Evolutionary conservation across 768 basidiomycete genomes (phyloP).

Genomic region (Baorangia bicolor): DNA sequence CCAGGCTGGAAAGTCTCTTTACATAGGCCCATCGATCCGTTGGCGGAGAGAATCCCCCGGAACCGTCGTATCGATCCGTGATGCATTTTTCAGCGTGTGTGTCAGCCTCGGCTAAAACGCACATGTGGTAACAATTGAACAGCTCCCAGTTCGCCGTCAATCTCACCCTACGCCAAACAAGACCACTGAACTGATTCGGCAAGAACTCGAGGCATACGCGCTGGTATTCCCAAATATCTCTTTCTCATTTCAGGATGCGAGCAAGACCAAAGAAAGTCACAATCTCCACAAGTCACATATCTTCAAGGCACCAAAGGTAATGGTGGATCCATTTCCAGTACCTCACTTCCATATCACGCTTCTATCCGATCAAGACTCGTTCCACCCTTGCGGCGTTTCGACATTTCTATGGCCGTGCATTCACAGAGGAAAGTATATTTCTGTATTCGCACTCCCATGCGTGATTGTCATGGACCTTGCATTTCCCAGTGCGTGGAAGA

Average conservation of each 20-base stretch:
- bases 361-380: constrained; percentile 48
- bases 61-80: constrained; percentile 80
- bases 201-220: constrained; percentile 70
- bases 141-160: constrained; percentile 80
- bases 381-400: constrained; percentile 69
- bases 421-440: constrained; percentile 56
- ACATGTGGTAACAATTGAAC: constrained; percentile 6
- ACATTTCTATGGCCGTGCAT: constrained; percentile 68
- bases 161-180: constrained; percentile 61
- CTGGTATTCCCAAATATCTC: constrained; percentile 69
- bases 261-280: constrained; percentile 35
- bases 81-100: constrained; percentile 86
- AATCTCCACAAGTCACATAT: constrained; percentile 43
- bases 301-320: constrained; percentile 68
- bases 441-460: neutral
- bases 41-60: constrained; percentile 75
- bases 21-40: constrained; percentile 69
- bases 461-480: constrained; percentile 12
- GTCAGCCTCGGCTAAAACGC: neutral
- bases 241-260: constrained; percentile 64
- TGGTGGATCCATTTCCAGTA: constrained; percentile 12
- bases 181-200: constrained; percentile 66
- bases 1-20: constrained; percentile 66
- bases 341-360: constrained; percentile 13
- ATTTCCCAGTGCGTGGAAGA: constrained; percentile 64